Base-by-base conservation (phyloP, 2,329 filamentous ascomycete species). In the Xylaria sp. region DNA sequence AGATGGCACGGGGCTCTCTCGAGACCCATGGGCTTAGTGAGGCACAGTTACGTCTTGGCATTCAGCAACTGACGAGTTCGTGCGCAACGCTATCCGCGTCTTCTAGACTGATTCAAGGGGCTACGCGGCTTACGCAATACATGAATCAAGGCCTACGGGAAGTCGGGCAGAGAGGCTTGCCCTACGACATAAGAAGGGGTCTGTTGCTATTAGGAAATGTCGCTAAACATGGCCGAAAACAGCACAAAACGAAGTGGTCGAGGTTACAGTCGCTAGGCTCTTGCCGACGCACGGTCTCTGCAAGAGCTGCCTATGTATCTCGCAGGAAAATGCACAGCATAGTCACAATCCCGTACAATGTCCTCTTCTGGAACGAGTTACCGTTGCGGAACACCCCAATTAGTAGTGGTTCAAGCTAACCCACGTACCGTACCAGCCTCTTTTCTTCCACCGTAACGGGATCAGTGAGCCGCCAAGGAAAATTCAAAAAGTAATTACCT, bases 201-300 rank as follows among this genome's bases (percentile, higher is more conserved):
- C 20, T 28, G 50, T 52, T 51, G 31, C n/a, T 20, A 41, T 62
- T n/a, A 55, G 63, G 63, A 54, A 31, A 23, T 37, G 25, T 64
- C 64, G 64, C 64, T 64, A 63, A 64, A 48, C 55, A 61, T 67
- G 67, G 34, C 67, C 60, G 60, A 69, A 62, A 56, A 52, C 37
- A 60, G 39, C 56, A 59, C 41, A 55, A 50, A 46, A n/a, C 15
- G 7, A 46, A 46, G 55, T 60, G 50, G 50, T 66, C 48, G 37
- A 69, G 39, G 69, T 69, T 69, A 28, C 66, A 71, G 46, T 71
- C 69, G 69, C 66, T 69, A 71, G 66, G 63, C 41, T 69, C 63
- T 23, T 69, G 60, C 69, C 69, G 69, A 66, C 69, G 69, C 63
- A 69, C 67, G 63, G 66, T 15, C 66, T 61, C 66, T 66, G 63